Percentiles rank a stretch among this genome's conserved stretches.
phyloP scores from a whole-genome alignment of 140 eudicot genomes.

The Stevia rebaudiana region DNA sequence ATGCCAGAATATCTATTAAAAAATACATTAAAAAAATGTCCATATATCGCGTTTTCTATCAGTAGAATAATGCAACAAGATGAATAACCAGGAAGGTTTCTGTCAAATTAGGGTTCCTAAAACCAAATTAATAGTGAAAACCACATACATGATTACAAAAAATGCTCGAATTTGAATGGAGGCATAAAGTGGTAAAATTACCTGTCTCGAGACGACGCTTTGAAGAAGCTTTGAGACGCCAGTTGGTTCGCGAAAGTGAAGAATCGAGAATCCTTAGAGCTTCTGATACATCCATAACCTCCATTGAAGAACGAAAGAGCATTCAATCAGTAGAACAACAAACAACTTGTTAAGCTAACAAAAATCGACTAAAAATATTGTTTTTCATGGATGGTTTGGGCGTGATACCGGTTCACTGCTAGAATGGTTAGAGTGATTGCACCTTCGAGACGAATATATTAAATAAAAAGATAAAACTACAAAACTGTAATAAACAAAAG shows the following conservation, averaged over 20 bases:
- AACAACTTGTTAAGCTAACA: not conserved
- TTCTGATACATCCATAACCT: slow-evolving; percentile 25
- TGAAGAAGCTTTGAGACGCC: slow-evolving; percentile 67
- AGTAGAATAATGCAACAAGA: not conserved
- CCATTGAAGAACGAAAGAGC: slow-evolving; percentile 28
- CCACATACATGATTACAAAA: not conserved
- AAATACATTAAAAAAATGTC: not conserved
- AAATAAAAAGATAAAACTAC: no score
- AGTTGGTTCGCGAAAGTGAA: slow-evolving; percentile 48
- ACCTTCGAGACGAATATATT: no score
- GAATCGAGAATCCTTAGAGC: slow-evolving; percentile 32
- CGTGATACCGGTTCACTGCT: no score
- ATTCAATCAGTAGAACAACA: no score
- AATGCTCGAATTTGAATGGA: not conserved
- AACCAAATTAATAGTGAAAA: not conserved
- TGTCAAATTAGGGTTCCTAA: slow-evolving; percentile 14
- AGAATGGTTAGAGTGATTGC: no score
- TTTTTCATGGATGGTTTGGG: no score
- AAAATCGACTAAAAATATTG: no score
- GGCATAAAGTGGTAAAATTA: not conserved
- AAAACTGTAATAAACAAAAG: no score
- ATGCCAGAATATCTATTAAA: slow-evolving; percentile 59
- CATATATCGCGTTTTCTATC: not conserved
- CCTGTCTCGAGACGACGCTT: slow-evolving; percentile 79
- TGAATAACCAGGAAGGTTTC: not conserved